phyloP scores from a whole-genome alignment of 2,329 filamentous ascomycete species.

The Colletotrichum graminicola region DNA sequence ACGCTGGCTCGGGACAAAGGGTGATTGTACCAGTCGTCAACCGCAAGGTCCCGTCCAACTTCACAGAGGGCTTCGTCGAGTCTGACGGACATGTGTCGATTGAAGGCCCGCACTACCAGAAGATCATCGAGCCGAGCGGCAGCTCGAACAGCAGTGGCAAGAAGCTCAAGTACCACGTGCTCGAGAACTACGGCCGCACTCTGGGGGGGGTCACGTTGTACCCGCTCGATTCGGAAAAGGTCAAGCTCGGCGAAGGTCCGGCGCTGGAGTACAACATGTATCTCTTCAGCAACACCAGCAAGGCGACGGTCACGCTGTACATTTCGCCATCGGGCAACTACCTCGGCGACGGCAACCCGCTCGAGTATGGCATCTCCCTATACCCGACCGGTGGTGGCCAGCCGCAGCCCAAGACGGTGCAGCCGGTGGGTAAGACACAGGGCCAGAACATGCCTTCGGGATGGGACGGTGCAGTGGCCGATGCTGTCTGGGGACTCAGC shows the following conservation, averaged over 20 bases:
- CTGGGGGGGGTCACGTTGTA: constrained; percentile 68
- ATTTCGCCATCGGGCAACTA: constrained; percentile 67
- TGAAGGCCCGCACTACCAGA: constrained; percentile 65
- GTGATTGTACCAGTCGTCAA: constrained; percentile 68
- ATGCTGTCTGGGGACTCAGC: constrained; percentile 60
- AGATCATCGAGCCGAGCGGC: constrained; percentile 50
- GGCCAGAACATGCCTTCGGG: constrained; percentile 56
- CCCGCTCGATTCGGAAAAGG: constrained; percentile 64
- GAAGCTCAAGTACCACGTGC: constrained; percentile 59
- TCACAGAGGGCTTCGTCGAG: constrained; percentile 72
- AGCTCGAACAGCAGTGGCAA: constrained; percentile 16
- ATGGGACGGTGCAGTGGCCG: constrained; percentile 59
- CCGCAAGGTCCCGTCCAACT: constrained; percentile 61
- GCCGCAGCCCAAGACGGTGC: constrained; percentile 52
- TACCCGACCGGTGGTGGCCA: constrained; percentile 53
- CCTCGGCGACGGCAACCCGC: constrained; percentile 60
- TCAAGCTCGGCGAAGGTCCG: constrained; percentile 62
- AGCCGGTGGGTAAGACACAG: constrained; percentile 57
- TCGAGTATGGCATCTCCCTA: constrained; percentile 64
- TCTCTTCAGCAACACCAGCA: constrained; percentile 65
- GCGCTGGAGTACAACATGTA: constrained; percentile 72
- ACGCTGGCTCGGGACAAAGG: constrained; percentile 55
- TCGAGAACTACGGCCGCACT: constrained; percentile 69
- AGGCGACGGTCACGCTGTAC: constrained; percentile 59
- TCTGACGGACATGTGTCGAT: constrained; percentile 69